Evolutionary conservation across 768 basidiomycete genomes (phyloP).

Genomic region (Porphyrellus cyaneotinctus): DNA sequence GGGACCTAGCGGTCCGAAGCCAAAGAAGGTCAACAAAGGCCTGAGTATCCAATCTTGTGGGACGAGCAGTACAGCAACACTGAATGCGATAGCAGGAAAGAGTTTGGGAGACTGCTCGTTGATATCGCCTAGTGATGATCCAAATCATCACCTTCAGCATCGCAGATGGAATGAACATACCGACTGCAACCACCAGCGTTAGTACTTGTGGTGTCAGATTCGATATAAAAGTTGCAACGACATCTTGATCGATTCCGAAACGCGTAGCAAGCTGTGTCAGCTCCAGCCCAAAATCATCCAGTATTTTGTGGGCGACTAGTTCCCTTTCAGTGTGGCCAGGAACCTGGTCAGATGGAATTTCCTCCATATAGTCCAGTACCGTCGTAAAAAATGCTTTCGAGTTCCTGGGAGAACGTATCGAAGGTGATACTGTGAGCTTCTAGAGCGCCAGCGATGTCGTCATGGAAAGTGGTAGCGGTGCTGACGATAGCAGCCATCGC

Average conservation of each 20-base stretch:
- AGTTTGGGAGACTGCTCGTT: no score
- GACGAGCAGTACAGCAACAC: no score
- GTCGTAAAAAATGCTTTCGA: constrained; percentile 5
- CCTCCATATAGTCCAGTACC: background rate
- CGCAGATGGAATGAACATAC: constrained; percentile 7
- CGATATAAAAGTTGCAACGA: background rate
- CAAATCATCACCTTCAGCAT: no score
- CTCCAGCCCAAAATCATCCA: background rate
- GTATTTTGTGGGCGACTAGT: constrained; percentile 2
- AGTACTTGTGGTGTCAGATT: constrained; percentile 4
- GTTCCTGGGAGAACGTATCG: constrained; percentile 3
- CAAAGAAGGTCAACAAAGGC: no score
- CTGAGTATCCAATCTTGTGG: no score
- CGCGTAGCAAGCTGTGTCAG: background rate
- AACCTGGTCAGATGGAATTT: background rate
- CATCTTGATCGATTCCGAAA: constrained; percentile 1
- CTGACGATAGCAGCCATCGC: constrained; percentile 8
- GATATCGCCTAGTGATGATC: no score
- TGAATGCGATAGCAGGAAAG: no score
- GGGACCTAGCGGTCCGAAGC: no score
- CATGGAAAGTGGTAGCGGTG: constrained; percentile 7
- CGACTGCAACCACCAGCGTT: constrained; percentile 1
- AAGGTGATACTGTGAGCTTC: constrained; percentile 5
- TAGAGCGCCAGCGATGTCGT: constrained; percentile 3
- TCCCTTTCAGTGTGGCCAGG: constrained; percentile 3